Base-by-base conservation (phyloP, 1,284 basidiomycete genomes). In the Coniferiporia weirii region DNA sequence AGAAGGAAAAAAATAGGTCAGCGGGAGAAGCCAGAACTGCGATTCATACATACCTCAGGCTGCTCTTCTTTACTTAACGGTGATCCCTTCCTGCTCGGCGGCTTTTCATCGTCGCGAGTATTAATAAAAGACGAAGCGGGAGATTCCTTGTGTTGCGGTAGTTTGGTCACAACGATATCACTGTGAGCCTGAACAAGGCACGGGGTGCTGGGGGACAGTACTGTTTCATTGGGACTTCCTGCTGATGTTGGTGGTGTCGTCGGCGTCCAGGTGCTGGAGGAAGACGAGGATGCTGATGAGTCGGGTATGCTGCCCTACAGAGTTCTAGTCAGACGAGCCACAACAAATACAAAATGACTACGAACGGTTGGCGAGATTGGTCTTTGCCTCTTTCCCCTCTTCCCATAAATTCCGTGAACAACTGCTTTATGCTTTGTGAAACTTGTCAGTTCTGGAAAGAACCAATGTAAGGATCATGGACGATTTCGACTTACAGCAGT, bases 391-490 rank as follows among this genome's bases (percentile, higher is more conserved):
- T 32, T 46, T 2, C 38, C 27, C 49, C n/a, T 57, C 27, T 27
- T 27, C 27, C 27, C 27, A 27, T 27, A 5, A 32, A 8, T 35
- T 32, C 56, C 49, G 34, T 57, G 56, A 12, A 52, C 35, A 22
- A 52, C 54, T 27, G 19, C 47, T 52, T 60, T 56, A 36, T 56
- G 59, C 59, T 27, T 27, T 56, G 19, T 22, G 13, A 22, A 52
- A 10, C 7, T 22, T 15, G 5, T 36, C 7, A 27, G 27, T 27
- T 27, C 5, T 3, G 27, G 27, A 5, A 27, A 27, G 27, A 27
- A 27, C 27, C 27, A 5, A 27, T 27, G 27, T 27, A 2, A 27
- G 27, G 27, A 17, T 19, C 20, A 15, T 47, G 10, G 5, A 34
- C 32, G 22, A 20, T 7, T 45, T 1, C 34, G 10, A 32, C 22